phyloP scores from a whole-genome alignment of 2,329 filamentous ascomycete genomes.

The Aspergillus pseudoglaucus region DNA sequence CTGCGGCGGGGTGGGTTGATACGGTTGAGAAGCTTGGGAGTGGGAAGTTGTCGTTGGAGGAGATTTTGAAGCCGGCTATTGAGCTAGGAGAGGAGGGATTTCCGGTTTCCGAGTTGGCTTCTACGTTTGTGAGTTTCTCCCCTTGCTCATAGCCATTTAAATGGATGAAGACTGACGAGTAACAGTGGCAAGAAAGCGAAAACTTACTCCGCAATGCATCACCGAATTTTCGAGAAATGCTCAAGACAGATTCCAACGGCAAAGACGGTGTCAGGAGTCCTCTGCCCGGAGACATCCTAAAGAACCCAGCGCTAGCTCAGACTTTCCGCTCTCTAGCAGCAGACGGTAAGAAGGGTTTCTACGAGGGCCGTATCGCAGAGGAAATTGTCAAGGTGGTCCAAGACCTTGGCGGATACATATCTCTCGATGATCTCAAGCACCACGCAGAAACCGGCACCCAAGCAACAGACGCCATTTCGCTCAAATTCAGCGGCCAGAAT shows the following conservation, averaged over 20 bases:
- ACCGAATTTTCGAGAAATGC: conserved; percentile 78
- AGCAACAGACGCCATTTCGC: conserved; percentile 74
- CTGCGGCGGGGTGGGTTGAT: conserved; percentile 89
- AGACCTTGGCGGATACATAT: conserved; percentile 69
- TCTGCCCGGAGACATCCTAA: conserved; percentile 76
- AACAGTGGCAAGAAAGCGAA: conserved; percentile 67
- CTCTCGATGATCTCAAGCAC: conserved; percentile 70
- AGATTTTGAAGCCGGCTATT: conserved; percentile 77
- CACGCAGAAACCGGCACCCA: conserved; percentile 70
- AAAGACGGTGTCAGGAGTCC: conserved; percentile 68
- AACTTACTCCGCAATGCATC: conserved; percentile 62
- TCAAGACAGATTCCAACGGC: conserved; percentile 67
- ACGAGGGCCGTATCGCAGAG: conserved; percentile 74
- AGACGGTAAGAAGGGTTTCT: conserved; percentile 86
- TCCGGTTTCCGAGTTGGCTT: conserved; percentile 75
- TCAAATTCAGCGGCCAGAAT: conserved; percentile 66
- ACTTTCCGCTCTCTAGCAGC: conserved; percentile 75
- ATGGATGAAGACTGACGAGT: background rate
- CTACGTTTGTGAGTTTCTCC: conserved; percentile 53
- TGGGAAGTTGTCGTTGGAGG: conserved; percentile 67
- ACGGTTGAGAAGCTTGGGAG: conserved; percentile 83
- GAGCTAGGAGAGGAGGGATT: conserved; percentile 82
- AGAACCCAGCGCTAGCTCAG: conserved; percentile 69
- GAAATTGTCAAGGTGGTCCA: conserved; percentile 71
- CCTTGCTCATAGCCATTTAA: background rate